Base-by-base conservation (phyloP, 805 yeast species). In the Ogataea polymorpha region DNA sequence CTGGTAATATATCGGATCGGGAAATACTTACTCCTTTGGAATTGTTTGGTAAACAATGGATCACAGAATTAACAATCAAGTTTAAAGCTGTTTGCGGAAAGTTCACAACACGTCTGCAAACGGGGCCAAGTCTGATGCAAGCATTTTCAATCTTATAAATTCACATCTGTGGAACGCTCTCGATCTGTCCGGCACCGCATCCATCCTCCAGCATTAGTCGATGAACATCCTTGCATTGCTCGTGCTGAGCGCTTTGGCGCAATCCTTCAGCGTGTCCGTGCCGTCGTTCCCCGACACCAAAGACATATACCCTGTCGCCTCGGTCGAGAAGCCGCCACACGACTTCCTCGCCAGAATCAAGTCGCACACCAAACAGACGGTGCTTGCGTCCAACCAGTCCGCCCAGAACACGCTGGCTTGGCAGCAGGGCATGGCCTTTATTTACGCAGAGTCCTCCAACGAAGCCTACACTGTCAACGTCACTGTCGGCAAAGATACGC, bases 401-500 rank as follows among this genome's bases (percentile, higher is more conserved):
- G 9, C 37, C 8, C 20, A 14, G 20, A 15, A 8, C 17, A 27
- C 48, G 6, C 35, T 50, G 12, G 32, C 34, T 20, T 39, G 46
- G 39, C 32, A 41, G 11, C 16, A 43, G 15, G 66, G 65, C 3
- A 46, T 60, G 44, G 32, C 54, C 11, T 50, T 64, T 20, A 42
- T 56, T 16, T 57, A 62, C 24, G 35, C 60, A 0, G 53, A 50
- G 18, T 34, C 56, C 3, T 37, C 51, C 21, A 55, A 57, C 30
- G 51, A 63, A 39, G 67, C 73, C n/a, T 71, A 61, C 40, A 68
- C 53, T 32, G 61, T 67, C 37, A 62, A 71, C 45, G 61, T 69
- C 23, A 67, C 68, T 11, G 59, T 71, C 27, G 68, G 63, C 16
- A 50, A 65, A n/a, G 55, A 56, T n/a, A 62, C 62, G 23, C 77